Evolutionary conservation across 805 yeast genomes (phyloP), one percentile per base, ranked within the genome.

Genomic region (Metschnikowia proteae): DNA sequence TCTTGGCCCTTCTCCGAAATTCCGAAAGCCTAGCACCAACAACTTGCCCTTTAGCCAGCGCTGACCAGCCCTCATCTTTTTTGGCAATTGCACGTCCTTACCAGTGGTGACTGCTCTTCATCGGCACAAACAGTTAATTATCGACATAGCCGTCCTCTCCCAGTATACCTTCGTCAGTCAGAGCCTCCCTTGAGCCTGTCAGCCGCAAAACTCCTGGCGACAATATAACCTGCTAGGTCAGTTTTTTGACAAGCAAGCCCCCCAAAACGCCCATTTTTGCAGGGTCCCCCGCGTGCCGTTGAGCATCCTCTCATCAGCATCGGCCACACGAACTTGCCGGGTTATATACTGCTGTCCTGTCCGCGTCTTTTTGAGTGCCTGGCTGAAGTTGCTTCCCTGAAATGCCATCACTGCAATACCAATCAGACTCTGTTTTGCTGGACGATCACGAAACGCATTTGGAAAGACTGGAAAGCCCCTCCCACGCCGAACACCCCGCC

Each of bases 401-500:
- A 30, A 40, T 40, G 43, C 43, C 36, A 31, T 35, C 29, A 40
- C 36, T 40, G 43, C 43, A 31, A 31, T 11, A 35, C n/a, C 43
- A 40, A 22, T 31, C 35, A 40, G 43, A 40, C 36, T 40, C 36
- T 40, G 22, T 31, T 40, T 32, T 40, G 36, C 43, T 40, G 43
- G 43, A 40, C 43, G 27, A 40, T 40, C 36, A 30, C 36, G 43
- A 31, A 31, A 40, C 43, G 25, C 36, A 40, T 23, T 26, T 40
- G 25, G 43, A 31, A 23, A 40, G 36, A 40, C 43, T 40, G 43
- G 36, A 31, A 31, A 40, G 43, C 43, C 43, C 43, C 29, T 25
- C 43, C 25, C 43, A 40, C 23, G 38, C 37, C 10, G 52, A 51
- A 5, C 39, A 38, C 13, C 48, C 53, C 23, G 52, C 49, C 17